Evolutionary conservation across 345 rosid species (phyloP).

Genomic region (Eucalyptus sideroxylon): DNA sequence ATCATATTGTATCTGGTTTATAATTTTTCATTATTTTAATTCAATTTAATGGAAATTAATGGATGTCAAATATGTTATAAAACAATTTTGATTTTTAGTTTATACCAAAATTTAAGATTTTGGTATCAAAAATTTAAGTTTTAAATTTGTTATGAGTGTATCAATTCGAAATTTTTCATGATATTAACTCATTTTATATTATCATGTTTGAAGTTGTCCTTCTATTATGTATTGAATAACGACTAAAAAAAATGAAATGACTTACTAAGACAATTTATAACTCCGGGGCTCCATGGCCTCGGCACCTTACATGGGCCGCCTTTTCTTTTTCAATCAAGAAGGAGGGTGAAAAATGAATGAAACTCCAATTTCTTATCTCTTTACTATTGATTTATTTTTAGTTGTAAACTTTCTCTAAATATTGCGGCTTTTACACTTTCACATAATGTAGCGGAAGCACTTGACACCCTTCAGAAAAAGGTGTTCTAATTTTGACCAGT

Average conservation of each 20-base stretch:
- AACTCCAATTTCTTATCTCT: neutral
- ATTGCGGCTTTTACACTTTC: neutral
- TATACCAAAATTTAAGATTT: too few species aligned
- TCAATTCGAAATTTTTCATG: accelerated
- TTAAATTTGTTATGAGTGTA: accelerated
- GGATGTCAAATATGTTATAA: too few species aligned
- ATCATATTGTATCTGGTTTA: too few species aligned
- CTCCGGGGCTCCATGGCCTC: neutral
- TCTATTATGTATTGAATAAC: accelerated
- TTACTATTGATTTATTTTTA: neutral
- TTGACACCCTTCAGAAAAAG: neutral
- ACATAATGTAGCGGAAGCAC: neutral
- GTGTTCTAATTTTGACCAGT: neutral
- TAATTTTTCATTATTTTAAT: too few species aligned
- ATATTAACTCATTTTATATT: too few species aligned
- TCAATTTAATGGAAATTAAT: too few species aligned
- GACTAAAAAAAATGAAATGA: neutral
- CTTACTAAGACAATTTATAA: neutral
- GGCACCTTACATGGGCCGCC: neutral
- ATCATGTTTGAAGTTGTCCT: neutral
- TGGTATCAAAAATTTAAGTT: too few species aligned
- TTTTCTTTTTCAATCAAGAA: neutral
- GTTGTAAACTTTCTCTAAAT: neutral
- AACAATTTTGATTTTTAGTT: too few species aligned
- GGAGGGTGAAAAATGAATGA: neutral